phyloP scores from a whole-genome alignment of 1,139 yeast genomes.

The Suhomyces maxii region DNA sequence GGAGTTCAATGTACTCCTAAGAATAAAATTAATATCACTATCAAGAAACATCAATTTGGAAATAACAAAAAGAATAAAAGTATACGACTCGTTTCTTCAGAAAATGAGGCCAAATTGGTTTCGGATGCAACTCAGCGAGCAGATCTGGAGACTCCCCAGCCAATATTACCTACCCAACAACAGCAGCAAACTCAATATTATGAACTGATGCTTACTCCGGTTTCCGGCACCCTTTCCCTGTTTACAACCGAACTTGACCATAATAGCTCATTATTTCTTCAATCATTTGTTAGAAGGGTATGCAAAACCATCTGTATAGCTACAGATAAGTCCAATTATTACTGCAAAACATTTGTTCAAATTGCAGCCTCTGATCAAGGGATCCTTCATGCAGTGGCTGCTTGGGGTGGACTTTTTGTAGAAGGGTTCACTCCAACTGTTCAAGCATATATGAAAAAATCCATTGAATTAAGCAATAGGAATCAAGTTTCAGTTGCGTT shows the following conservation, averaged over 20 bases:
- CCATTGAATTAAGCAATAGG: slow-evolving; percentile 1
- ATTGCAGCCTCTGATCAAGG: slow-evolving; percentile 15
- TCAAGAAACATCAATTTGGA: slow-evolving; percentile 2
- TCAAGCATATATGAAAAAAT: slow-evolving; percentile 3
- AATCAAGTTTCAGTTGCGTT: neutral
- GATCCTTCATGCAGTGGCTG: slow-evolving; percentile 15
- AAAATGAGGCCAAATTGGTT: neutral
- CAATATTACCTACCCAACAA: neutral
- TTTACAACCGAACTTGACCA: slow-evolving; percentile 1
- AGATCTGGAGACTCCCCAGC: neutral
- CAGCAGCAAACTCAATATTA: neutral
- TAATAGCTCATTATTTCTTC: slow-evolving; percentile 2
- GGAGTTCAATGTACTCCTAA: slow-evolving; percentile 9
- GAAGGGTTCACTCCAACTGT: slow-evolving; percentile 5
- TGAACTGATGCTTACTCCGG: neutral
- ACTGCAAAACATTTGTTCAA: slow-evolving; percentile 18
- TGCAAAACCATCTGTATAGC: slow-evolving; percentile 12
- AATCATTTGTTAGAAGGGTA: slow-evolving; percentile 2
- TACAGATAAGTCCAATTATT: slow-evolving; percentile 18
- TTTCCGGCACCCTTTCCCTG: neutral
- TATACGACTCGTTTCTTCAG: neutral
- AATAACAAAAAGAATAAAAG: neutral
- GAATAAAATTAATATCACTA: neutral
- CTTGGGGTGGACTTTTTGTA: slow-evolving; percentile 15
- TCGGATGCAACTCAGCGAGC: neutral